Evolutionary conservation across 139 green algal species (phyloP), one percentile per base, ranked within the genome.

Genomic region (Edaphochlamys debaryana): DNA sequence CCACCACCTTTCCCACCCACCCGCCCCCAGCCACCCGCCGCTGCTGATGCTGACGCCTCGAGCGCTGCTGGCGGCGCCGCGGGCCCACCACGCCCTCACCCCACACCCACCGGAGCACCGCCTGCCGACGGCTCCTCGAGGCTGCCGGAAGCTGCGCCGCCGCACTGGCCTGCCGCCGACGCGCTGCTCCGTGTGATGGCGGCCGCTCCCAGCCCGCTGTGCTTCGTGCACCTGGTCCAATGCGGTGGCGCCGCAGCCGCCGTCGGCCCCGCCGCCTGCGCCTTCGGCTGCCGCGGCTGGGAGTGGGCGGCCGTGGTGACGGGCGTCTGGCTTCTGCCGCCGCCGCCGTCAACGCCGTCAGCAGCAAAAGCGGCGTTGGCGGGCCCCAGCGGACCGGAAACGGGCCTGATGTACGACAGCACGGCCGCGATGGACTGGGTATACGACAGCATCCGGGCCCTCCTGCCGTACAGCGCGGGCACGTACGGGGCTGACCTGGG

Each of bases 151-250:
- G n/a, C n/a, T n/a, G n/a, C n/a, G n/a, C n/a, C n/a, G n/a, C n/a
- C n/a, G n/a, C n/a, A 34, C 64, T 69, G 64, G 64, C 64, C 64
- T 17, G 64, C 64, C 2, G 64, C 32, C 34, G 64, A 69, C 19
- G 64, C 36, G 64, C 64, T 69, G 64, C 64, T 69, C 34, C 17
- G 19, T 0, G 34, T 45, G 34, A 42, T 69, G 64, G 34, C 34
- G 17, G 34, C 64, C 34, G 64, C 64, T 11, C 64, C 64, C 34
- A 45, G 34, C 34, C 64, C 64, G 64, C 64, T 69, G 19, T 69
- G 64, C 64, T 69, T 45, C 64, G 17, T 69, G 34, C 64, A 69
- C 64, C 34, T 69, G 64, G 64, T 69, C 19, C 64, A 69, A 34
- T 69, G 64, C 64, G 64, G 64, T 19, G 64, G 64, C 34, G 64